A percentile compares a stretch with the other conserved stretches of the same genome.
Conservation (phyloP, 2,329 filamentous ascomycete species). For the Waltergamsia citrina region DNA sequence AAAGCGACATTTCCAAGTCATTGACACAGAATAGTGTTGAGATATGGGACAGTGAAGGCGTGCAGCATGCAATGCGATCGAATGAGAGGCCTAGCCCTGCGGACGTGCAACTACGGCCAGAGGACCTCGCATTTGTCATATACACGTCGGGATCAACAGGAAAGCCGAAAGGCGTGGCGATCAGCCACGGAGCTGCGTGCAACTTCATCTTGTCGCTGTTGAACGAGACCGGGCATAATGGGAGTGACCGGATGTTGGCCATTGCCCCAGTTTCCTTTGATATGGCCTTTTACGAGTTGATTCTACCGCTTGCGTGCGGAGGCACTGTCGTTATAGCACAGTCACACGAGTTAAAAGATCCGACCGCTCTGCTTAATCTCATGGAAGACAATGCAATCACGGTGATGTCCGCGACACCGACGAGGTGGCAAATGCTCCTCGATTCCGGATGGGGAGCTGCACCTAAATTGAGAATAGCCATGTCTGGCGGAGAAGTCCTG, state of each 20-base stretch:
- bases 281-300: slow-evolving; percentile 9
- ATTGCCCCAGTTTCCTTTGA: slow-evolving; percentile 10
- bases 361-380: slow-evolving; percentile 4
- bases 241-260: slow-evolving; percentile 9
- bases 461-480: slow-evolving; percentile 7
- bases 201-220: slow-evolving; percentile 7
- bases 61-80: neutral
- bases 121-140: slow-evolving; percentile 19
- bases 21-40: neutral
- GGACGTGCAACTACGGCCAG: neutral
- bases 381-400: slow-evolving; percentile 8
- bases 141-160: slow-evolving; percentile 18
- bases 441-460: slow-evolving; percentile 7
- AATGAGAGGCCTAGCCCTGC: too few relatives aligned
- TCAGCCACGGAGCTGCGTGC: slow-evolving; percentile 11
- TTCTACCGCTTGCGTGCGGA: slow-evolving; percentile 8
- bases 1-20: neutral
- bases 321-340: slow-evolving; percentile 8
- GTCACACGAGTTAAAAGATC: slow-evolving; percentile 6
- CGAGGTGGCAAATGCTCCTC: slow-evolving; percentile 10
- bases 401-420: slow-evolving; percentile 10
- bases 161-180: slow-evolving; percentile 27
- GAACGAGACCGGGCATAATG: slow-evolving; percentile 6
- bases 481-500: slow-evolving; percentile 7
- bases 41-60: too few relatives aligned